These are phyloP conservation scores for Neopestalotiopsis sp. DNA, from an alignment of 2,329 filamentous ascomycete species.

Conservation along the genomic window DNA sequence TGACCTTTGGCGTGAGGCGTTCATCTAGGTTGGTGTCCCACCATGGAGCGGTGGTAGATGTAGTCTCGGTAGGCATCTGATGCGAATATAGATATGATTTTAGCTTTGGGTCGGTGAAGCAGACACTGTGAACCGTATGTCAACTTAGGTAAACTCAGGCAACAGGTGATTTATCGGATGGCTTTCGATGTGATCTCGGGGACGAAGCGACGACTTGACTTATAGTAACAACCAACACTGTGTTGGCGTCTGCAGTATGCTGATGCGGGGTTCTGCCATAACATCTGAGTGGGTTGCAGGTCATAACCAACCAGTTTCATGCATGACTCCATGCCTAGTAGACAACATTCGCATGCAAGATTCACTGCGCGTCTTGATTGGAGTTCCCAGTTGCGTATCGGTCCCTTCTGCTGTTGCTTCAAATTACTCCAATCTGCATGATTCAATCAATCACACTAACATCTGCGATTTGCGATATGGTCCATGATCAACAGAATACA, in stretches of 20 bases:
- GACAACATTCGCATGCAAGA: neutral
- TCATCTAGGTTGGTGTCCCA: slow-evolving; percentile 10
- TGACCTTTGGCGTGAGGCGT: neutral
- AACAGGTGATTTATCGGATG: neutral
- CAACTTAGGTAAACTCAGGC: too few relatives aligned
- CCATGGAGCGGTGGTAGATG: slow-evolving; percentile 2
- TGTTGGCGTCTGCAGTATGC: neutral
- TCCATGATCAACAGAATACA: too few relatives aligned
- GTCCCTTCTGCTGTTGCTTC: too few relatives aligned
- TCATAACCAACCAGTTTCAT: neutral
- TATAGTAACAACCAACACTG: neutral
- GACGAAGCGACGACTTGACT: neutral
- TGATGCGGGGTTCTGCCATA: neutral
- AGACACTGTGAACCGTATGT: neutral
- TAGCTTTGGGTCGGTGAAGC: neutral
- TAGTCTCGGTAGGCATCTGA: neutral
- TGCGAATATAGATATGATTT: neutral
- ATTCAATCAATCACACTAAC: too few relatives aligned
- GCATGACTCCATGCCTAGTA: neutral
- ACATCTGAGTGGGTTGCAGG: too few relatives aligned
- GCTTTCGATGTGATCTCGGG: neutral
- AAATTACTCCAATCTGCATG: too few relatives aligned
- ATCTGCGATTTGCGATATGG: too few relatives aligned
- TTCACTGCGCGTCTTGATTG: neutral
- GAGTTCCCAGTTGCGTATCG: neutral